Percentiles rank a stretch among this genome's conserved stretches.
These are phyloP conservation scores for Calycina marina DNA, from an alignment of 2,329 filamentous ascomycete species.

Conservation along the genomic window DNA sequence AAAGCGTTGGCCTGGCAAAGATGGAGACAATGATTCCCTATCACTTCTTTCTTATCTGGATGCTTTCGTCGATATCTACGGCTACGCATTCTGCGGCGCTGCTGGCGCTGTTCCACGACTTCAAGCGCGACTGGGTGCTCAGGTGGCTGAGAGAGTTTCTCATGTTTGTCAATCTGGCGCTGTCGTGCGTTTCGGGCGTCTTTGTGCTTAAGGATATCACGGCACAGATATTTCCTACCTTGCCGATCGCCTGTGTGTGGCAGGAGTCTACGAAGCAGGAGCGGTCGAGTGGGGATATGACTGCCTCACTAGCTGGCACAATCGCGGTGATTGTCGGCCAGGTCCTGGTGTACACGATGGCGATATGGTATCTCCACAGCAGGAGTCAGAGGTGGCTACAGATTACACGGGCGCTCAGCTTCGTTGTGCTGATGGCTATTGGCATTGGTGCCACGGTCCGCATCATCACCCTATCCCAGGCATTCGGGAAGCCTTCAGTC, in stretches of 20 bases:
- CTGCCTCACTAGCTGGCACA: slow-evolving; percentile 40
- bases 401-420: slow-evolving; percentile 35
- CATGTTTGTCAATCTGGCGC: slow-evolving; percentile 49
- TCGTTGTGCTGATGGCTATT: slow-evolving; percentile 29
- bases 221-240: slow-evolving; percentile 48
- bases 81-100: slow-evolving; percentile 51
- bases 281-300: slow-evolving; percentile 26
- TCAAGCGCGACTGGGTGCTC: slow-evolving; percentile 51
- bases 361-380: slow-evolving; percentile 50
- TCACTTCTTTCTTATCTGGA: slow-evolving; percentile 60
- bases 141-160: slow-evolving; percentile 50
- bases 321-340: slow-evolving; percentile 46
- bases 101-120: slow-evolving; percentile 50
- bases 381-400: slow-evolving; percentile 39
- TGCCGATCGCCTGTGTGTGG: slow-evolving; percentile 51
- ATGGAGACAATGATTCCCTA: slow-evolving; percentile 45
- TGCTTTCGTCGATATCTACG: slow-evolving; percentile 47
- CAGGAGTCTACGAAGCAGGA: slow-evolving; percentile 24
- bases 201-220: slow-evolving; percentile 93
- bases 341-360: slow-evolving; percentile 39
- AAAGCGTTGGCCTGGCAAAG: slow-evolving; percentile 46
- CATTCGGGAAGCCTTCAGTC: slow-evolving; percentile 40
- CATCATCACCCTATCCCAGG: slow-evolving; percentile 42
- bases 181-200: slow-evolving; percentile 70
- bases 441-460: slow-evolving; percentile 43